phyloP scores from a whole-genome alignment of 192 early-diverging fungal genomes.

The Backusella parvicylindrica region DNA sequence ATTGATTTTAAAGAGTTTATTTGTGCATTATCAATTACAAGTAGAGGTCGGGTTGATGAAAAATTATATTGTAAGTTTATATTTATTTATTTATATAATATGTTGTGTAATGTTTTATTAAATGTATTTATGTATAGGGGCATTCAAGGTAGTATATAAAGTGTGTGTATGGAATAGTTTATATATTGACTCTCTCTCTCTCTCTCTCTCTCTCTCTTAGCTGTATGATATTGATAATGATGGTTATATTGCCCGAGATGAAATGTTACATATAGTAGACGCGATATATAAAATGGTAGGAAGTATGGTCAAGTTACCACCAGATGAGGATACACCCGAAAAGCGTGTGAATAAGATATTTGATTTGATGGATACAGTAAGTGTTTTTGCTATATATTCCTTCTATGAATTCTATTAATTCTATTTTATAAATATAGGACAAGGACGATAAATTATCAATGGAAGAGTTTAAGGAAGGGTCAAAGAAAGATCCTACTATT shows the following conservation, averaged over 20 bases:
- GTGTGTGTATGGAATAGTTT: neutral
- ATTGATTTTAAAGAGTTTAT: conserved; percentile 95
- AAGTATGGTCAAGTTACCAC: conserved; percentile 83
- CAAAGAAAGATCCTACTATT: conserved; percentile 83
- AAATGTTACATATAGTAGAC: conserved; percentile 91
- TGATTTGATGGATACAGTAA: conserved; percentile 77
- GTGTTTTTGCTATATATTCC: neutral
- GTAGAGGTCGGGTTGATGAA: conserved; percentile 78
- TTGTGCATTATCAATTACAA: conserved; percentile 79
- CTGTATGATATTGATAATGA: conserved; percentile 93
- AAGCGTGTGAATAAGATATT: conserved; percentile 92
- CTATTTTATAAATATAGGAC: conserved; percentile 44
- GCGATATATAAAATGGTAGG: conserved; percentile 96
- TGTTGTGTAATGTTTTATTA: neutral
- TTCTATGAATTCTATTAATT: neutral
- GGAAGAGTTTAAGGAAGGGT: conserved; percentile 87
- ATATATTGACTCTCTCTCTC: neutral
- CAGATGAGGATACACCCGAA: conserved; percentile 89
- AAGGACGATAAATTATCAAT: conserved; percentile 77
- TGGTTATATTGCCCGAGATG: conserved; percentile 79
- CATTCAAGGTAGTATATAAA: conserved; percentile 17
- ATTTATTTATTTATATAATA: neutral
- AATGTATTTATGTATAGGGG: neutral
- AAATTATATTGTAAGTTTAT: conserved; percentile 74
- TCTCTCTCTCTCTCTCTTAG: too few species aligned